Evolutionary conservation across 176 grass and related monocot genomes (phyloP).

Genomic region (Rhynchospora tenuis): DNA sequence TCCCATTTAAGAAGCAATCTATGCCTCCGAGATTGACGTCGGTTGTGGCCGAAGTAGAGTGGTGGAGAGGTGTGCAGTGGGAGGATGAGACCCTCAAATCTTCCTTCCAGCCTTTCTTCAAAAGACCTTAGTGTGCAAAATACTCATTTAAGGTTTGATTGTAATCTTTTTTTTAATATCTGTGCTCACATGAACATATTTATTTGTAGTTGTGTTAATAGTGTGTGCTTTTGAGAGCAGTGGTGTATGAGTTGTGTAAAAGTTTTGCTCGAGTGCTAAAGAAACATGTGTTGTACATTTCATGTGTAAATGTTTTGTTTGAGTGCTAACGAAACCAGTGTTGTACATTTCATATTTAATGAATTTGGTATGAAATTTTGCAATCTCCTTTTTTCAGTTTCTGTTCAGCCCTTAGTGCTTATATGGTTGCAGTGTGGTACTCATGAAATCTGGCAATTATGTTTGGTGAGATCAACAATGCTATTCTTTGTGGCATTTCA

Average conservation of each 20-base stretch:
- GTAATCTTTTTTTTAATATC: background rate
- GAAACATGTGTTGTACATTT: background rate
- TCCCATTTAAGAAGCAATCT: constrained; percentile 1
- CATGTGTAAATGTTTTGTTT: constrained; percentile 10
- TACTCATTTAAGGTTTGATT: constrained; percentile 1
- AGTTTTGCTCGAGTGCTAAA: background rate
- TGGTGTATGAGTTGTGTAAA: background rate
- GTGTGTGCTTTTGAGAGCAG: background rate
- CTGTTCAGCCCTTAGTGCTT: background rate
- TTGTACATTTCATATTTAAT: background rate
- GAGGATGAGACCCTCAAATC: background rate
- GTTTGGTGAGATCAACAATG: background rate
- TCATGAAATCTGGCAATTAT: background rate
- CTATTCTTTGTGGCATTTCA: constrained; percentile 1
- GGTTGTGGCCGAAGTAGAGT: background rate
- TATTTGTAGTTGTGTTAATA: background rate
- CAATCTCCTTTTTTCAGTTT: background rate
- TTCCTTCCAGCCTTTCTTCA: constrained; percentile 8
- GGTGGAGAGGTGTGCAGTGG: constrained; percentile 12
- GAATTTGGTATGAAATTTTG: background rate
- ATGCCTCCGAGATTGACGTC: background rate
- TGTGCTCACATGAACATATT: background rate
- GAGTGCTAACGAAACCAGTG: background rate
- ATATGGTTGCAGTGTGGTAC: background rate
- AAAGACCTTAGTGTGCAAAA: background rate